Evolutionary conservation across 257 asterid species (phyloP).

Genomic region (Scutellaria galericulata): DNA sequence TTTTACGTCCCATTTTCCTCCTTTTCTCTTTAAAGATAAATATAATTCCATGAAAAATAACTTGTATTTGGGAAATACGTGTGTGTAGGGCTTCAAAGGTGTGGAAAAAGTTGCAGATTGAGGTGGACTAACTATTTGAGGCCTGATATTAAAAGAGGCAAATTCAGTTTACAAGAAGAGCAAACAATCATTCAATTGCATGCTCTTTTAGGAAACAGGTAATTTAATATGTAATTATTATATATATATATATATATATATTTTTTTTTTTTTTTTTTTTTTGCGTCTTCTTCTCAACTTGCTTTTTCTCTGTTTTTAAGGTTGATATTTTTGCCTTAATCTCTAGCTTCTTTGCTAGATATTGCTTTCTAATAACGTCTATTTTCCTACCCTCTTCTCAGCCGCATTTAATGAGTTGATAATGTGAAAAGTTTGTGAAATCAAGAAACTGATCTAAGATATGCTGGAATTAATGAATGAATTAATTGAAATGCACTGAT

Average conservation of each 20-base stretch:
- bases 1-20: neutral
- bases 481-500: neutral
- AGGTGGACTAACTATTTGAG: constrained; percentile 92
- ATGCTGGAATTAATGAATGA: too few species aligned
- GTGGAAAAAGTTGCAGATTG: constrained; percentile 90
- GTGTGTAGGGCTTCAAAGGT: constrained; percentile 72
- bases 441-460: too few species aligned
- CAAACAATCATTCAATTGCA: constrained; percentile 96
- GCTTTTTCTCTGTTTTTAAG: constrained; percentile 1
- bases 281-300: neutral
- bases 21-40: too few species aligned
- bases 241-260: too few species aligned
- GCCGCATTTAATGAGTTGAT: too few species aligned
- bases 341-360: neutral
- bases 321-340: neutral
- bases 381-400: too few species aligned
- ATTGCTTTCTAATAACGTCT: too few species aligned
- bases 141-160: constrained; percentile 93
- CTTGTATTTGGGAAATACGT: neutral
- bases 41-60: too few species aligned
- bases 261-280: too few species aligned
- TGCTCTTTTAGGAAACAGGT: constrained; percentile 97
- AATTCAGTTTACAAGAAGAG: constrained; percentile 86
- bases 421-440: too few species aligned
- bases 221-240: too few species aligned